These are phyloP conservation scores for Baudoinia panamericana DNA, from an alignment of 495 filamentous ascomycete genomes.

Conservation along the genomic window DNA sequence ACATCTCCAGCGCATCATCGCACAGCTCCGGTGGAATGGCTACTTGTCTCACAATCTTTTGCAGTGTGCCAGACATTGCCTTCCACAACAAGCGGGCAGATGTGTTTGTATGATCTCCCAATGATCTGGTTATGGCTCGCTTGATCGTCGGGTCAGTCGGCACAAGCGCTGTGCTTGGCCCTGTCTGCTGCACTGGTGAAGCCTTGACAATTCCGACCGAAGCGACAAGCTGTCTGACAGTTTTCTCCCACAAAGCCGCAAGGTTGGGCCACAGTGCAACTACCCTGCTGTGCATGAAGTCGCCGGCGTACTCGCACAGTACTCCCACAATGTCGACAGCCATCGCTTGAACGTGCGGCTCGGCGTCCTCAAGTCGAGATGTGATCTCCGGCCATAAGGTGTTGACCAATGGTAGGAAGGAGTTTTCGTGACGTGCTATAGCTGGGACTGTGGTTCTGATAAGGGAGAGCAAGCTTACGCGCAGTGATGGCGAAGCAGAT, in stretches of 20 bases:
- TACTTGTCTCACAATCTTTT: slow-evolving; percentile 42
- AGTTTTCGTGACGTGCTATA: slow-evolving; percentile 59
- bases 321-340: slow-evolving; percentile 51
- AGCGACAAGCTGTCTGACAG: slow-evolving; percentile 21
- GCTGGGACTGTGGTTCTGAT: slow-evolving; percentile 53
- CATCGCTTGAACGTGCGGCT: slow-evolving; percentile 57
- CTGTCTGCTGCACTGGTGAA: not conserved
- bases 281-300: slow-evolving; percentile 64
- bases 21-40: slow-evolving; percentile 48
- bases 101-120: slow-evolving; percentile 33
- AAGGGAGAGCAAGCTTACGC: slow-evolving; percentile 59
- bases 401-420: slow-evolving; percentile 78
- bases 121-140: no score
- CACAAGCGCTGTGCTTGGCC: not conserved
- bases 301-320: slow-evolving; percentile 55
- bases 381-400: slow-evolving; percentile 74
- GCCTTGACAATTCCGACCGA: not conserved
- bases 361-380: slow-evolving; percentile 56
- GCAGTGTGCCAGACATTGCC: slow-evolving; percentile 40
- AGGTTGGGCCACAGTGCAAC: slow-evolving; percentile 54
- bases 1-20: slow-evolving; percentile 51
- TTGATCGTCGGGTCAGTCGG: slow-evolving; percentile 4
- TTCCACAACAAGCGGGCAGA: slow-evolving; percentile 47
- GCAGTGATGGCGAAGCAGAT: slow-evolving; percentile 63
- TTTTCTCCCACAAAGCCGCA: slow-evolving; percentile 32